Conservation (phyloP, 345 rosid genomes). For the Bruguiera parviflora region DNA sequence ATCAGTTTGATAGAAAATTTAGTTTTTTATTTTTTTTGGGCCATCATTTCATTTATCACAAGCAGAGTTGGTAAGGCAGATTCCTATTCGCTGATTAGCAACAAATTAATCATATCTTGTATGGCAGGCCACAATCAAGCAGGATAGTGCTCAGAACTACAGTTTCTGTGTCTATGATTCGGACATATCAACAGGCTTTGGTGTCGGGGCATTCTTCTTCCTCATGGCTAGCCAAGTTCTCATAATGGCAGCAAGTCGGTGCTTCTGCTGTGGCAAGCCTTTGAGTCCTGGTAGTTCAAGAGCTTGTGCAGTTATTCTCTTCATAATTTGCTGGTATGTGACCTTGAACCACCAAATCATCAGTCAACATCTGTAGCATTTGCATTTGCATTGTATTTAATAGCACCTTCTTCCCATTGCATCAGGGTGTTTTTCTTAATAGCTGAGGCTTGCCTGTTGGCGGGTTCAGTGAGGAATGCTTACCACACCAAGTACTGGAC, state of each 20-base stretch:
- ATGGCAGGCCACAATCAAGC: slow-evolving; percentile 53
- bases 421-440: slow-evolving; percentile 50
- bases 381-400: no score
- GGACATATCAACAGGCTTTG: slow-evolving; percentile 80
- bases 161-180: slow-evolving; percentile 76
- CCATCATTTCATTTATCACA: not conserved
- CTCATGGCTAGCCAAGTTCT: slow-evolving; percentile 67
- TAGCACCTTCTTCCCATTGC: not conserved
- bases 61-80: not conserved
- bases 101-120: slow-evolving; percentile 2
- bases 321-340: slow-evolving; percentile 78
- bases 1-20: not conserved
- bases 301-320: slow-evolving; percentile 78
- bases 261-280: slow-evolving; percentile 91
- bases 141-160: slow-evolving; percentile 48
- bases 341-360: not conserved
- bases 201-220: slow-evolving; percentile 78
- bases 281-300: slow-evolving; percentile 82
- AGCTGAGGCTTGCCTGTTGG: slow-evolving; percentile 78
- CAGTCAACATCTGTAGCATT: no score
- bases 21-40: not conserved
- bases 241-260: slow-evolving; percentile 81
- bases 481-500: slow-evolving; percentile 87
- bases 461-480: slow-evolving; percentile 84
- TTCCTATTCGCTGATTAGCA: not conserved